These are phyloP conservation scores for Fusarium kyushuense DNA, from an alignment of 2,329 filamentous ascomycete genomes.

Conservation along the genomic window DNA sequence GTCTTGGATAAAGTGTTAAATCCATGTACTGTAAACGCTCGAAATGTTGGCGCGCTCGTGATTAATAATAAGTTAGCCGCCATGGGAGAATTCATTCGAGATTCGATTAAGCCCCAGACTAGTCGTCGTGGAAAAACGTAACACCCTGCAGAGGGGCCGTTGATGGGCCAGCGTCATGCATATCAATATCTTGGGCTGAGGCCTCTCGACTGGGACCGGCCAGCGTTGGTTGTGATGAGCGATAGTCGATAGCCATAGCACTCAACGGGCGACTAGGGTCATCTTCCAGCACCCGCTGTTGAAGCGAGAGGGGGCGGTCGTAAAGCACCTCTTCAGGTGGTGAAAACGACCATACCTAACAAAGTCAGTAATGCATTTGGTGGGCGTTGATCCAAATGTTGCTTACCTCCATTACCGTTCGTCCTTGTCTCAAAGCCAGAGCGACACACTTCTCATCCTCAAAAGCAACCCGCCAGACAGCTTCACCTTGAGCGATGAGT, in stretches of 20 bases:
- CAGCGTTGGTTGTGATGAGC: constrained; percentile 49
- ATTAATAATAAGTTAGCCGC: constrained; percentile 32
- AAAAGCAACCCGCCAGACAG: constrained; percentile 97
- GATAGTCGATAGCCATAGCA: constrained; percentile 62
- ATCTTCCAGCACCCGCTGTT: constrained; percentile 61
- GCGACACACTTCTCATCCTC: constrained; percentile 99
- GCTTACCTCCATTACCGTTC: constrained; percentile 97
- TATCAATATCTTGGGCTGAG: constrained; percentile 63
- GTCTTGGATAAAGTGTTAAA: constrained; percentile 41
- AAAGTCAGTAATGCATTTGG: constrained; percentile 47
- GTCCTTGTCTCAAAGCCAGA: constrained; percentile 84
- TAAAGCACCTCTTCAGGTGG: constrained; percentile 78
- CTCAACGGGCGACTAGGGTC: constrained; percentile 63
- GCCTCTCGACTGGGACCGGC: constrained; percentile 52
- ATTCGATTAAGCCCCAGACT: constrained; percentile 20
- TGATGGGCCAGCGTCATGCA: constrained; percentile 68
- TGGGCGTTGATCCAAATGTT: background rate
- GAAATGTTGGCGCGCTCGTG: constrained; percentile 11
- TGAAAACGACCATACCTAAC: constrained; percentile 92
- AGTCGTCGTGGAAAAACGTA: constrained; percentile 65
- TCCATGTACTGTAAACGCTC: constrained; percentile 29
- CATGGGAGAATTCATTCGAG: constrained; percentile 18
- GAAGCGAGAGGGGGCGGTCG: constrained; percentile 64
- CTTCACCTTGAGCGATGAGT: constrained; percentile 89
- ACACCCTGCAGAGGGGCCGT: constrained; percentile 64